Conservation (phyloP, 331 rosid species). For the Malus hybrid region DNA sequence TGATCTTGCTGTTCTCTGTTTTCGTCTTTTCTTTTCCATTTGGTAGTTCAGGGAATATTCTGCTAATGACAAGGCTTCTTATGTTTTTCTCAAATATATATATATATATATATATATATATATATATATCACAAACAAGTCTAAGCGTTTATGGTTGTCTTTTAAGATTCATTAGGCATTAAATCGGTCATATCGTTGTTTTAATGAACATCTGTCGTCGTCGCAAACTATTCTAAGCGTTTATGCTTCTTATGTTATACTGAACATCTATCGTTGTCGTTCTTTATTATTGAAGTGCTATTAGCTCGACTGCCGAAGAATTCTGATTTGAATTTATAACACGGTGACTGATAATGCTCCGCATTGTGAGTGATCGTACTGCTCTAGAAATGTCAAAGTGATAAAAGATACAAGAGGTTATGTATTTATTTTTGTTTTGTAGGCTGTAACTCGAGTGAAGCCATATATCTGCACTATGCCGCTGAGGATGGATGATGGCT, state of each 20-base stretch:
- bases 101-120: too few relatives aligned
- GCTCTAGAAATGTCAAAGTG: not conserved
- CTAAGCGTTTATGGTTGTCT: not conserved
- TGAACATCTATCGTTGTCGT: too few relatives aligned
- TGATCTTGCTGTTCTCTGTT: too few relatives aligned
- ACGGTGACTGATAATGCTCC: not conserved
- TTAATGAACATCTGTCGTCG: too few relatives aligned
- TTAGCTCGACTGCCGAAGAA: not conserved
- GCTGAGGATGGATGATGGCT: constrained; percentile 84
- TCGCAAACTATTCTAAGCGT: too few relatives aligned
- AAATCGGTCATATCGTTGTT: not conserved
- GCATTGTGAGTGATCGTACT: not conserved
- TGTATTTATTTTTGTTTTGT: not conserved
- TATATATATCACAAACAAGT: not conserved
- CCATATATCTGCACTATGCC: constrained; percentile 99
- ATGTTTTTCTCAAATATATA: too few relatives aligned
- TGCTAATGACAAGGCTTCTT: too few relatives aligned
- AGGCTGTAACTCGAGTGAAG: constrained; percentile 88
- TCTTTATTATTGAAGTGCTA: not conserved
- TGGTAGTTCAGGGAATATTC: too few relatives aligned
- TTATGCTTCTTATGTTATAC: too few relatives aligned
- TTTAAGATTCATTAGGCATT: not conserved
- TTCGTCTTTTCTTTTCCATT: too few relatives aligned
- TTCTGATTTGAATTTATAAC: not conserved
- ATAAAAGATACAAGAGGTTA: not conserved